phyloP scores from a whole-genome alignment of 805 yeast species.

The Cyberlindnera americana region DNA sequence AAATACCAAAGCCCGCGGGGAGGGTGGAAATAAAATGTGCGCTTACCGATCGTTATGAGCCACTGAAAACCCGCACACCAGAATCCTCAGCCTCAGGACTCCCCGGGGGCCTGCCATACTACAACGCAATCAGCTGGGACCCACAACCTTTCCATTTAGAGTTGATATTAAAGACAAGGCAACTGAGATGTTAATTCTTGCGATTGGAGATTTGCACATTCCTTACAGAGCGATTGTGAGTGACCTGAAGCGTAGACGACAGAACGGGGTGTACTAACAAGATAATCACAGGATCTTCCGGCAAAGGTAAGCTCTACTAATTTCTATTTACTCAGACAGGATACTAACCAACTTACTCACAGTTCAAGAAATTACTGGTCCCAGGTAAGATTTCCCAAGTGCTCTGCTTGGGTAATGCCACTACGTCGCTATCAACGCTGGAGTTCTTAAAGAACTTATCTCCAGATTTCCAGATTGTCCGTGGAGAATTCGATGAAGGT shows the following conservation, averaged over 20 bases:
- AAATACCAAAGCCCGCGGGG: too few relatives aligned
- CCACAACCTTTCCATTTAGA: too few relatives aligned
- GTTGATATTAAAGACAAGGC: too few relatives aligned
- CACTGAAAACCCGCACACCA: too few relatives aligned
- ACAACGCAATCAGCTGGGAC: too few relatives aligned
- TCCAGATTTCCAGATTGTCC: constrained; percentile 68
- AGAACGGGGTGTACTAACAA: constrained; percentile 9
- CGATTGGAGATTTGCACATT: constrained; percentile 85
- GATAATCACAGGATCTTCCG: constrained; percentile 38
- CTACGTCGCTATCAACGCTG: constrained; percentile 60
- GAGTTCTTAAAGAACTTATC: constrained; percentile 66
- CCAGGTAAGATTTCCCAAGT: constrained; percentile 89
- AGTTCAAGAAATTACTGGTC: constrained; percentile 71
- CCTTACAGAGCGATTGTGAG: constrained; percentile 78
- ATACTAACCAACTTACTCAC: neutral
- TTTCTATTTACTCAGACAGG: too few relatives aligned
- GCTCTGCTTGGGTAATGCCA: constrained; percentile 78
- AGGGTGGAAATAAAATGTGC: too few relatives aligned
- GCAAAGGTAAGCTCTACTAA: constrained; percentile 30
- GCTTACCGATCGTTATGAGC: too few relatives aligned
- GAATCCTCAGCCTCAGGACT: too few relatives aligned
- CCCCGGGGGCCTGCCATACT: too few relatives aligned
- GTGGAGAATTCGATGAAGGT: constrained; percentile 74
- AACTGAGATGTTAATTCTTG: constrained; percentile 73
- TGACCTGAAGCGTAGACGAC: neutral